Base-by-base conservation (phyloP, 768 basidiomycete genomes). In the Pleurotus eryngii region DNA sequence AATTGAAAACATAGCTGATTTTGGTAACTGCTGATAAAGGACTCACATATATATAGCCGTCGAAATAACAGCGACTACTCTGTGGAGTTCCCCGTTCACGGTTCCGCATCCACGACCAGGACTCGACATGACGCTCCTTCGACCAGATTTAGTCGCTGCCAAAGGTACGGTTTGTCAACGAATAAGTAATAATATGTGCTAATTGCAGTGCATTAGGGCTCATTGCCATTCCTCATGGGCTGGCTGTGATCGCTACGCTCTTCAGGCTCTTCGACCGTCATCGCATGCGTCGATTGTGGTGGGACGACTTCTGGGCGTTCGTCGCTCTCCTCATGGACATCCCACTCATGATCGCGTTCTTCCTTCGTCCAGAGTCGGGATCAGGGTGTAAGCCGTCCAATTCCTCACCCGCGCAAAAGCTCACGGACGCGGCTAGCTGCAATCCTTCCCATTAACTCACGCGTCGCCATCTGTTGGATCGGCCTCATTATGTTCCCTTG, bases 231-330 rank as follows among this genome's bases (percentile, higher is more conserved):
- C 49, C 49, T 22, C 49, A 50, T 37, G 49, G 49, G 7, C 9
- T 50, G 14, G 49, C 49, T 7, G 20, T 68, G n/a, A 37, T 63
- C 8, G 55, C 62, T 8, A 69, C 64, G 7, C 22, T 63, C 18
- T 58, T 65, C 24, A 63, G 69, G 20, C 61, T 70, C 20, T 42
- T 24, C 11, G 61, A 69, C 54, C 65, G 69, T n/a, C 53, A 50
- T 47, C 64, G 60, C 15, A 64, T 59, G 8, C 53, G 47, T 24
- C 61, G 64, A 35, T 59, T 70, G 7, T 69, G 69, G 69, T 70
- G 69, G 69, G 69, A 70, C 50, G 69, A 70, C 54, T 62, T 63
- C 45, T 67, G 64, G 60, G 69, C 69, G 15, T 65, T 65, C 9
- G 22, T 60, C 11, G 64, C 69, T 6, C 48, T 67, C 12, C 12